Evolutionary conservation across 2,329 filamentous ascomycete species (phyloP), one percentile per base, ranked within the genome.

Genomic region (Xylariaceae sp.): DNA sequence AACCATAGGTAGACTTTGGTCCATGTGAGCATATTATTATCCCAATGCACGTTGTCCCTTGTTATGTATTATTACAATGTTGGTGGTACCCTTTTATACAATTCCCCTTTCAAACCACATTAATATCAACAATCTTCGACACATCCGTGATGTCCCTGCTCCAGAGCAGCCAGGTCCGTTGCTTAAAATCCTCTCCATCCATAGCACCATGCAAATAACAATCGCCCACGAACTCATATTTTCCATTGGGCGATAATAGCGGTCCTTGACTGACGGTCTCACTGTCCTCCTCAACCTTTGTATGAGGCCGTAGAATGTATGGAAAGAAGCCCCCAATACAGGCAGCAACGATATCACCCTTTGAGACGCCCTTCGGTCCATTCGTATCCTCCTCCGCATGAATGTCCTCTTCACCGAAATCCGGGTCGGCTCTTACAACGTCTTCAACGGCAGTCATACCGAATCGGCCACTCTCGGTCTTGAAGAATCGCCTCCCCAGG

Each of bases 381-480:
- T n/a, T n/a, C n/a, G n/a, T n/a, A n/a, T n/a, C n/a, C n/a, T n/a
- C n/a, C n/a, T n/a, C n/a, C n/a, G n/a, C n/a, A n/a, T n/a, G n/a
- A n/a, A n/a, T n/a, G n/a, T 37, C 36, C 36, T 48, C 45, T 4
- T 16, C 34, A 5, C 16, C 3, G 10, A 56, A 14, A 6, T 12
- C 21, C 5, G 22, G 12, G 19, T 56, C 52, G 5, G 45, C 52
- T 10, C 45, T 43, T 3, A 32, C 45, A 6, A 52, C 49, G 25
- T 60, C 55, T 46, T 59, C 55, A 12, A 56, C 20, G 2, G 52
- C 47, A n/a, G 46, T 45, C 53, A 58, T 51, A 2, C 57, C 57
- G 29, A 60, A 60, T 12, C 52, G 36, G 2, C 56, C 56, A 3
- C 43, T 47, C 14, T 32, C 48, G n/a, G 57, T 60, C 3, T 52